Evolutionary conservation across 768 basidiomycete species (phyloP).

Genomic region (Suillus fuscotomentosus): DNA sequence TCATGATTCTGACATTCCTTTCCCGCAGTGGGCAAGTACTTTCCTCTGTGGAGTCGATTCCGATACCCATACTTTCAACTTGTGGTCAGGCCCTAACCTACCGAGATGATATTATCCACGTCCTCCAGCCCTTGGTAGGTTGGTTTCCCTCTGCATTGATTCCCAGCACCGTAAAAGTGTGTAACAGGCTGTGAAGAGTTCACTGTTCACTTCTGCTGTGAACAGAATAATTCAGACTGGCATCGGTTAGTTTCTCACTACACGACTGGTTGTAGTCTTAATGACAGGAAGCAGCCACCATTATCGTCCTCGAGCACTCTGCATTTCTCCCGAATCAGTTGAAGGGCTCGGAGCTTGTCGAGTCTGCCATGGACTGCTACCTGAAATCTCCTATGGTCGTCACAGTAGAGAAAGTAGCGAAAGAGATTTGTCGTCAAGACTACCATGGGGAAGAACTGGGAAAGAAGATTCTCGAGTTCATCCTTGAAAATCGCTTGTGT

Average conservation of each 20-base stretch:
- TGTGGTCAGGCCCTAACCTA: neutral
- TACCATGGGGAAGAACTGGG: neutral
- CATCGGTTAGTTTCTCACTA: no score
- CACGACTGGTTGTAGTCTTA: no score
- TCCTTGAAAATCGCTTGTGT: neutral
- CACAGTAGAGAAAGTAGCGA: neutral
- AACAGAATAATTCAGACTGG: neutral
- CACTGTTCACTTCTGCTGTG: neutral
- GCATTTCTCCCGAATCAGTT: no score
- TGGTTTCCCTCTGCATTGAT: neutral
- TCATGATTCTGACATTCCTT: neutral
- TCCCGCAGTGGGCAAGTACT: neutral
- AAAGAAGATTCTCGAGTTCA: neutral
- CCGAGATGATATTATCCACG: neutral
- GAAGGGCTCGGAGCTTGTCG: no score
- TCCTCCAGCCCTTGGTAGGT: neutral
- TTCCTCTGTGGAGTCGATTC: neutral
- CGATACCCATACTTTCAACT: neutral
- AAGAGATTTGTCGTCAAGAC: neutral
- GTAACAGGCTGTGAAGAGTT: neutral
- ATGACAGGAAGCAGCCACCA: neutral
- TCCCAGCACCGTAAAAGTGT: neutral
- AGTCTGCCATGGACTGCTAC: no score
- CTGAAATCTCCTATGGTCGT: no score
- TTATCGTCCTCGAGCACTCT: no score